phyloP scores from a whole-genome alignment of 2,329 filamentous ascomycete species.

The Ascochyta lentis region DNA sequence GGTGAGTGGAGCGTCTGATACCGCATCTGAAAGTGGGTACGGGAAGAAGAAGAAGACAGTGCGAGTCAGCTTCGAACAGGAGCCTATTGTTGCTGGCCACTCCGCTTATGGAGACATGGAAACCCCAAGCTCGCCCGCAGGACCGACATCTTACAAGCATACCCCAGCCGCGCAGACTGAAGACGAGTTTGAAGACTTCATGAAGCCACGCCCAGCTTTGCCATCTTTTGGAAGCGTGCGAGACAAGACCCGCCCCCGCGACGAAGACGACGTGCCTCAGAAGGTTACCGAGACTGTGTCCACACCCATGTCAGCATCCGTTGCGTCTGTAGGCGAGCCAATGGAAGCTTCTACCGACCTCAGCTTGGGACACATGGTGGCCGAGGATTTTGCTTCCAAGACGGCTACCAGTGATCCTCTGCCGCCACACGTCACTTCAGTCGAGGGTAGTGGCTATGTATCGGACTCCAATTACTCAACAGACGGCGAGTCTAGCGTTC shows the following conservation, averaged over 20 bases:
- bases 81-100: constrained; percentile 63
- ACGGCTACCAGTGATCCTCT: constrained; percentile 63
- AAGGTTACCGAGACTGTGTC: constrained; percentile 58
- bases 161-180: constrained; percentile 52
- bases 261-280: constrained; percentile 58
- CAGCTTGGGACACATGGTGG: constrained; percentile 62
- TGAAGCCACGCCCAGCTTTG: constrained; percentile 76
- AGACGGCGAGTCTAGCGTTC: constrained; percentile 10
- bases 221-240: constrained; percentile 78
- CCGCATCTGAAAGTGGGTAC: constrained; percentile 53
- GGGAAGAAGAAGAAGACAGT: constrained; percentile 63
- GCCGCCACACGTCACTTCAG: constrained; percentile 72
- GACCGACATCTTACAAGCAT: constrained; percentile 53
- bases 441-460: constrained; percentile 69
- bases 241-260: constrained; percentile 61
- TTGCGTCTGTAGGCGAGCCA: constrained; percentile 44
- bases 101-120: constrained; percentile 35
- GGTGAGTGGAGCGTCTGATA: constrained; percentile 63
- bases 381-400: constrained; percentile 61
- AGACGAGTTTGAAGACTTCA: constrained; percentile 69
- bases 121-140: constrained; percentile 26
- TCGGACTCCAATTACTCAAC: constrained; percentile 61
- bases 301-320: constrained; percentile 43
- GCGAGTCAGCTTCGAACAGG: constrained; percentile 81
- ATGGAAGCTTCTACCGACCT: constrained; percentile 67